Conservation (phyloP, 257 asterid genomes). For the Solanum ossicruentum region DNA sequence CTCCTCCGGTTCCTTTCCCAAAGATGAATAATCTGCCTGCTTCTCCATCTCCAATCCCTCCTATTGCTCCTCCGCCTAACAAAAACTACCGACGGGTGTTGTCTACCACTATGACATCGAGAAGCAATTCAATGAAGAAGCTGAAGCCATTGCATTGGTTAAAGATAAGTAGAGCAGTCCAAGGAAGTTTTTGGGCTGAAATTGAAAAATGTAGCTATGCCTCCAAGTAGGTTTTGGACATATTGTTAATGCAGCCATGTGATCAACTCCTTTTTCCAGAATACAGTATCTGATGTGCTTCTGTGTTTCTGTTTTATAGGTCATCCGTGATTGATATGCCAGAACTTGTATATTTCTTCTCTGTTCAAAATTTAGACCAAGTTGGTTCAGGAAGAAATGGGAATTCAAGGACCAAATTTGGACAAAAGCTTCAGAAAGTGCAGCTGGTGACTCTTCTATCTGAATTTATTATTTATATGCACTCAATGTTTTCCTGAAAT, state of each 20-base stretch:
- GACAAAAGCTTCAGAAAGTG: constrained; percentile 54
- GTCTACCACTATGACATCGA: constrained; percentile 2
- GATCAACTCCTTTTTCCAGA: background rate
- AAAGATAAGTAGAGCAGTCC: constrained; percentile 66
- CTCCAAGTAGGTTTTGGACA: constrained; percentile 31
- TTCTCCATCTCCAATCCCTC: constrained; percentile 1
- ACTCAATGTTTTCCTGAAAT: background rate
- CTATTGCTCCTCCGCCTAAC: constrained; percentile 25
- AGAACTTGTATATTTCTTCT: constrained; percentile 82
- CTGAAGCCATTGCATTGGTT: constrained; percentile 86
- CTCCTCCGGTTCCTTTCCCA: constrained; percentile 53
- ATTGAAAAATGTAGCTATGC: constrained; percentile 68
- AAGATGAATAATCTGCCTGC: background rate
- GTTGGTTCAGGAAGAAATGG: constrained; percentile 12
- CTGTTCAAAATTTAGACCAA: constrained; percentile 34
- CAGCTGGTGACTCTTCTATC: constrained; percentile 42
- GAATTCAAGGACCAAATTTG: constrained; percentile 15
- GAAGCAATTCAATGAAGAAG: background rate
- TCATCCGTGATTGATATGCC: constrained; percentile 64
- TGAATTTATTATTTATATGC: background rate
- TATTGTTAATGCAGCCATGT: background rate
- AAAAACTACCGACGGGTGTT: constrained; percentile 30
- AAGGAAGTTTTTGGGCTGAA: constrained; percentile 90
- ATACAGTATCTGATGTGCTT: background rate
- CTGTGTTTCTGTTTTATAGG: constrained; percentile 36